These are phyloP conservation scores for Phytophthora hybrid DNA, from an alignment of 352 stramenopile species.

Conservation along the genomic window DNA sequence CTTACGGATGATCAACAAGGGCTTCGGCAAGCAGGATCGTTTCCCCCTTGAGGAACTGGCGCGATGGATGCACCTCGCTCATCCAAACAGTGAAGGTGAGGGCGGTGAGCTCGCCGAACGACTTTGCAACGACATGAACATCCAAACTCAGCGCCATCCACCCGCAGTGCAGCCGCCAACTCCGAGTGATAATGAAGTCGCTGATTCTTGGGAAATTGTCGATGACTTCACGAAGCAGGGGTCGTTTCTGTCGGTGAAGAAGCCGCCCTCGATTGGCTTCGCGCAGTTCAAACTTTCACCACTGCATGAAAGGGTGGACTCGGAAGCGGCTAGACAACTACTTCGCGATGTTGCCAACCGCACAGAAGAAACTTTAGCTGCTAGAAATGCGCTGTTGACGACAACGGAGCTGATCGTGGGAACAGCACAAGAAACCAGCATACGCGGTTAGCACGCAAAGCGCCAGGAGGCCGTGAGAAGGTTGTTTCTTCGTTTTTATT, in stretches of 20 bases:
- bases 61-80: conserved; percentile 36
- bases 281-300: conserved; percentile 49
- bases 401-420: conserved; percentile 28
- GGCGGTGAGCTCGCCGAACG: conserved; percentile 28
- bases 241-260: conserved; percentile 12
- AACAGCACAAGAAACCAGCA: conserved; percentile 1
- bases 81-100: conserved; percentile 16
- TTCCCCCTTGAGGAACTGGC: conserved; percentile 56
- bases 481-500: conserved; percentile 41
- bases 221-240: conserved; percentile 8
- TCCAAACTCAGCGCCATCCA: conserved; percentile 45
- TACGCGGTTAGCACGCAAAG: conserved; percentile 8
- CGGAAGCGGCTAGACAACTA: conserved; percentile 17
- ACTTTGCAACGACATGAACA: conserved; percentile 56
- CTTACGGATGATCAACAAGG: conserved; percentile 67
- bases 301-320: conserved; percentile 37
- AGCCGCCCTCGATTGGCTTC: conserved; percentile 27
- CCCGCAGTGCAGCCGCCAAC: neutral
- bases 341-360: conserved; percentile 34
- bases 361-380: conserved; percentile 9
- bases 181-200: conserved; percentile 10
- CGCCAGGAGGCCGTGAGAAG: conserved; percentile 13
- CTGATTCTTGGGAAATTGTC: conserved; percentile 41
- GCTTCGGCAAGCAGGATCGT: conserved; percentile 65
- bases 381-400: neutral